A percentile compares a stretch with the other conserved stretches of the same genome.
phyloP scores from a whole-genome alignment of 176 grass and related monocot species.

The Coix lacrymajobi region DNA sequence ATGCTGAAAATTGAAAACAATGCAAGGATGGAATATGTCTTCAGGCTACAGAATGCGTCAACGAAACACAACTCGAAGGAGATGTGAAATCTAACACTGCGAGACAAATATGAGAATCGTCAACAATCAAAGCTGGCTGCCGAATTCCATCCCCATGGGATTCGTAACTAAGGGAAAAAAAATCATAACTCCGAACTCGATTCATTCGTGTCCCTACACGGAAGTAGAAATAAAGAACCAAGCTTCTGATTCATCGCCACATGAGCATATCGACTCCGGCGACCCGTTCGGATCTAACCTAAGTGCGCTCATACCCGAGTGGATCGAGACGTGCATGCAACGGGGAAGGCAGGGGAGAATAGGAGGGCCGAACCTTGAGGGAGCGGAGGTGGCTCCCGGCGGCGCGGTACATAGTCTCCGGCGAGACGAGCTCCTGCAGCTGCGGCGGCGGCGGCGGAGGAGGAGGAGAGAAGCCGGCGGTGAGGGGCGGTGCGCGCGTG shows the following conservation, averaged over 20 bases:
- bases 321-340: conserved; percentile 11
- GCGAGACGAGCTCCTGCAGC: conserved; percentile 4
- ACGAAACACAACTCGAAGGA: neutral
- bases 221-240: neutral
- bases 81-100: neutral
- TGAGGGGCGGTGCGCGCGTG: conserved; percentile 20
- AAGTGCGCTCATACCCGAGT: neutral
- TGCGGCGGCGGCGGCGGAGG: neutral
- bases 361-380: conserved; percentile 35
- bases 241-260: neutral
- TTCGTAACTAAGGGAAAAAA: neutral
- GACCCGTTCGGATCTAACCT: conserved; percentile 3
- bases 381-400: conserved; percentile 36
- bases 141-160: neutral
- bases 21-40: neutral
- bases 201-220: neutral
- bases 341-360: neutral
- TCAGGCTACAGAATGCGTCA: neutral
- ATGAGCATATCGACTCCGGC: neutral
- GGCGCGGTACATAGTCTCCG: conserved; percentile 43
- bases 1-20: conserved; percentile 14
- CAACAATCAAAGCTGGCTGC: neutral
- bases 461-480: neutral
- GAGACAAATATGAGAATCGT: neutral
- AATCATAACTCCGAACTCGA: neutral